These are phyloP conservation scores for Berberis thunbergii DNA, from an alignment of 164 flowering plant species.

Conservation along the genomic window DNA sequence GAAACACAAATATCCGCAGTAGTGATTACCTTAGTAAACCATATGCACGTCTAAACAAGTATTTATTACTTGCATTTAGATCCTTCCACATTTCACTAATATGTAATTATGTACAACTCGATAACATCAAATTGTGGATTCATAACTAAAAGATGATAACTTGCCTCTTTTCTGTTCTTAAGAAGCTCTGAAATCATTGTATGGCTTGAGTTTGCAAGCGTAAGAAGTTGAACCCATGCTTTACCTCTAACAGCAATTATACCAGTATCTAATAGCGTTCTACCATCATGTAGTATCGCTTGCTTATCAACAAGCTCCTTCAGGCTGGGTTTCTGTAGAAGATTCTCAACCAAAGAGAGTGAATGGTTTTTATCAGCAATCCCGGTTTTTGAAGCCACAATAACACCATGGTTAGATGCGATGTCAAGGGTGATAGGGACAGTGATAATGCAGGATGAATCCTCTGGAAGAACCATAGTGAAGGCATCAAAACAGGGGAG, in stretches of 20 bases:
- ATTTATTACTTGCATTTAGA: too few relatives aligned
- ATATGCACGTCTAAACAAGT: too few relatives aligned
- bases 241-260: slow-evolving; percentile 86
- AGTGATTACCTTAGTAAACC: too few relatives aligned
- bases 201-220: slow-evolving; percentile 58
- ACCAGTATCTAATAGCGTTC: slow-evolving; percentile 94
- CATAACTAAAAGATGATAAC: slow-evolving; percentile 12
- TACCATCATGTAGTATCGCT: slow-evolving; percentile 88
- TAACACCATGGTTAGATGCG: slow-evolving; percentile 96
- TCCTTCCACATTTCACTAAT: too few relatives aligned
- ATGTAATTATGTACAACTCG: too few relatives aligned
- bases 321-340: slow-evolving; percentile 78
- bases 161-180: slow-evolving; percentile 63
- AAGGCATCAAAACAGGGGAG: slow-evolving; percentile 97
- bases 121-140: not conserved
- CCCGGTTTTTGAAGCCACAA: slow-evolving; percentile 67
- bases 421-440: slow-evolving; percentile 95
- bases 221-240: slow-evolving; percentile 82
- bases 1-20: too few relatives aligned
- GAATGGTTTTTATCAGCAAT: slow-evolving; percentile 23
- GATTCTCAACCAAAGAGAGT: slow-evolving; percentile 65
- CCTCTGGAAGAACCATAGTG: slow-evolving; percentile 68
- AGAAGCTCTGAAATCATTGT: slow-evolving; percentile 65
- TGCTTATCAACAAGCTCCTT: slow-evolving; percentile 61
- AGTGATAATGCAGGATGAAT: slow-evolving; percentile 81